Evolutionary conservation across 345 rosid species (phyloP), one percentile per base, ranked within the genome.

Genomic region (Syzygium aromaticum): DNA sequence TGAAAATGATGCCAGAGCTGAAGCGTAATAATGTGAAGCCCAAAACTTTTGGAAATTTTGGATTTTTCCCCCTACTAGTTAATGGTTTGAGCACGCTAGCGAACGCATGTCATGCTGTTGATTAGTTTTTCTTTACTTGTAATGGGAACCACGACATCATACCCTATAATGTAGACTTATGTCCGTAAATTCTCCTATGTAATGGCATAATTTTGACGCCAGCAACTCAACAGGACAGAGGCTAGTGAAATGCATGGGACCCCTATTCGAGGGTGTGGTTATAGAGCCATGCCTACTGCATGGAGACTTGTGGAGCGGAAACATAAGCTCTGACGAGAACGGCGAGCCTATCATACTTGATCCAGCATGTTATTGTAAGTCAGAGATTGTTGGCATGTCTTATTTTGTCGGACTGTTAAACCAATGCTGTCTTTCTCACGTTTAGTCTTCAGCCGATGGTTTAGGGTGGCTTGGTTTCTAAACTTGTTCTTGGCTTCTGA

Each of bases 271-370:
- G 87, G 89, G 93, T 56, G 88, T 91, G 25, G 92, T 83, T 15
- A 86, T 94, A 86, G 97, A 95, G 90, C 98, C 98, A 59, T 96
- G 96, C 94, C 92, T 98, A 90, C 92, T 98, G 87, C 99, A 98
- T 91, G 99, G 99, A 89, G 99, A 98, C 91, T 92, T 95, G 43
- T 98, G 99, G 99, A 98, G 99, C 46, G 99, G 98, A 91, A 98
- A 98, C 86, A 93, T 98, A 78, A 90, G 92, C 88, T 94, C 93
- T n/a, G 96, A 94, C 92, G 93, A 92, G 91, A 93, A 93, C 84
- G 95, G 97, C 28, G 92, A 95, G 87, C 99, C 99, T 52, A 96
- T 97, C 86, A 94, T 96, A 88, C 99, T 97, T 54, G 99, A 97
- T 89, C 99, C 99, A 77, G 99, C 99, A 27, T 97, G 99, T 89